These are phyloP conservation scores for Phalaenopsis aphrodite DNA, from an alignment of 106 monocot genomes.

Conservation along the genomic window DNA sequence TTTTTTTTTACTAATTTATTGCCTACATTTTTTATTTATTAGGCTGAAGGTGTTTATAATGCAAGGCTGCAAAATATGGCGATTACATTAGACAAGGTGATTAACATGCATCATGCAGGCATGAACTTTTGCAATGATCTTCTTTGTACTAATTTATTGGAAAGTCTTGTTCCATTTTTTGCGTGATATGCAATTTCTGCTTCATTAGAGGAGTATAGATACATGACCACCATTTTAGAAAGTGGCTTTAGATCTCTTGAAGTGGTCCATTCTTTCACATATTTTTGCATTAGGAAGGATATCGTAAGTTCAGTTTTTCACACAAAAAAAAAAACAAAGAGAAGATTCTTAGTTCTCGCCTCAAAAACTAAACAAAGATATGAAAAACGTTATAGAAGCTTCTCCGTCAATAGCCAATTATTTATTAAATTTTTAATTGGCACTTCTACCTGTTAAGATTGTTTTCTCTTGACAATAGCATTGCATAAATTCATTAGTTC, in stretches of 20 bases:
- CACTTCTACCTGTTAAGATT: not conserved
- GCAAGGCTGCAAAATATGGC: conserved; percentile 85
- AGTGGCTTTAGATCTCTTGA: not conserved
- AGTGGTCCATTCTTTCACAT: not conserved
- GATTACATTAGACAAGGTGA: conserved; percentile 92
- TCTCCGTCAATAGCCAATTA: not conserved
- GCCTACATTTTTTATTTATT: conserved; percentile 9
- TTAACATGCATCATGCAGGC: not conserved
- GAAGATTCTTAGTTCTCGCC: not conserved
- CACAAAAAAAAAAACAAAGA: not conserved
- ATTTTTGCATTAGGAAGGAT: not conserved
- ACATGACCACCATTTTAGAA: not conserved
- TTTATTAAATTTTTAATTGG: not conserved
- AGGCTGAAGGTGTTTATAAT: conserved; percentile 97
- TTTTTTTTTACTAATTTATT: not conserved
- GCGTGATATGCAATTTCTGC: not conserved
- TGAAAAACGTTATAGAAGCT: not conserved
- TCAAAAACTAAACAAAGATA: not conserved
- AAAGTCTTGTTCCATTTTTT: not conserved
- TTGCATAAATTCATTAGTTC: not conserved
- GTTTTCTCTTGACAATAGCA: not conserved
- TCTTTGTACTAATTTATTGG: not conserved
- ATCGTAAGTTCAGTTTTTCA: not conserved
- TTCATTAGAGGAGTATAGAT: not conserved
- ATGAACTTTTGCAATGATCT: not conserved